Percentiles rank a stretch among this genome's conserved stretches.
Conservation (phyloP, 73 alveolate species). For the Durusdinium trenchii region DNA sequence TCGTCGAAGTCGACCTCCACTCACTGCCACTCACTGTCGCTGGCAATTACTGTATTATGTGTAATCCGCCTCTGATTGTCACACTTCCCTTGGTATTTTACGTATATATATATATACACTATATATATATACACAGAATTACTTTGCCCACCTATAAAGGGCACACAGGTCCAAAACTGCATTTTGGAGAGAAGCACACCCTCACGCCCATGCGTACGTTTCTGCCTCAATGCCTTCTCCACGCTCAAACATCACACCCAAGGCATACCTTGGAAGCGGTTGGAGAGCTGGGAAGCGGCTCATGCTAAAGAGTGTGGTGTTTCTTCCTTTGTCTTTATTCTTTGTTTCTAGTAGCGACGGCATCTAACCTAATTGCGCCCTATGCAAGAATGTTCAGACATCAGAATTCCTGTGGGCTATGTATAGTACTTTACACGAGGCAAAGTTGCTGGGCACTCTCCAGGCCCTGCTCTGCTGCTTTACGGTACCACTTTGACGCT, state of each 20-base stretch:
- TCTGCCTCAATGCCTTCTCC: conserved; percentile 79
- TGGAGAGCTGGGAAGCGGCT: too few species aligned
- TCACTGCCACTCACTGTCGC: background rate
- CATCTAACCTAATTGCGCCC: too few species aligned
- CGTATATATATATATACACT: background rate
- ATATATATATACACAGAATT: background rate
- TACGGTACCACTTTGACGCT: conserved; percentile 74
- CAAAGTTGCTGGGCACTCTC: conserved; percentile 59
- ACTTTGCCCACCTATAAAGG: background rate
- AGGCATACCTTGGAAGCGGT: conserved; percentile 61
- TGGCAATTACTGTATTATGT: background rate
- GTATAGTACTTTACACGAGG: too few species aligned
- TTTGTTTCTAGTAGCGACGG: too few species aligned
- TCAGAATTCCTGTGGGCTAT: too few species aligned
- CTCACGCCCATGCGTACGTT: background rate
- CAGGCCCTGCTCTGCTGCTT: conserved; percentile 93
- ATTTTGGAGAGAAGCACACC: background rate
- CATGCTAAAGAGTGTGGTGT: too few species aligned
- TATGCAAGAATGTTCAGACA: too few species aligned
- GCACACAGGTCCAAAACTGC: background rate
- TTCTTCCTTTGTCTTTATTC: too few species aligned
- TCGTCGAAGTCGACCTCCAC: conserved; percentile 65
- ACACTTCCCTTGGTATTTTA: background rate
- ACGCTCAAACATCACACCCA: conserved; percentile 89
- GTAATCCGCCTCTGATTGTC: background rate